Evolutionary conservation across 1,284 basidiomycete species (phyloP), one percentile per base, ranked within the genome.

Genomic region (Ceratobasidium sp.): DNA sequence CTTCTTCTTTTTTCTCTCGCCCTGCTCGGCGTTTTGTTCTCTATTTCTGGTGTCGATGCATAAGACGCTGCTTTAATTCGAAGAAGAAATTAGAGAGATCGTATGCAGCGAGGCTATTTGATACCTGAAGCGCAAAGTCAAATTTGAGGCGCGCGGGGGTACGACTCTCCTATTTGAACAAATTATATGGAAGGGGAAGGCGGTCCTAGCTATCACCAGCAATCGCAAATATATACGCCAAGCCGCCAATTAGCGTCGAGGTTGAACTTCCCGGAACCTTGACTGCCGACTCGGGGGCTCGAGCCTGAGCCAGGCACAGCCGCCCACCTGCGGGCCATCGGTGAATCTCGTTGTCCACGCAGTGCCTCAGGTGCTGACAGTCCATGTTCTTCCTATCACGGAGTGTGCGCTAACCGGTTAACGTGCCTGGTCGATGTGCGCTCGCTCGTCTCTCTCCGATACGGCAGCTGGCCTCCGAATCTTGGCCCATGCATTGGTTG

Each of bases 281-380:
- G 26, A 10, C n/a, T 23, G 12, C 55, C 55, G 55, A 26, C n/a
- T 56, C 55, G 55, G 55, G 55, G 26, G n/a, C 23, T 23, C 55
- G 18, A 33, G 18, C 46, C 18, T 49, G 12, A 49, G 18, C 46
- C n/a, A 56, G 55, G 55, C 55, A 56, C 55, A 56, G n/a, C 53
- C 53, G 53, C 53, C 53, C 53, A 26, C 53, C 53, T 10, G 10
- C 0, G 55, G 3, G 9, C n/a, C 12, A 12, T 56, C 55, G 53
- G 53, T 12, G 18, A 18, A 49, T 49, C 18, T 49, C 18, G 12
- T 18, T 18, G 18, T 55, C 53, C 9, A 20, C n/a, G n/a, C 55
- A 56, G 55, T 56, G 55, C 55, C 55, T 56, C n/a, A 7, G 26
- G 23, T n/a, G 55, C 55, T 56, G 55, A 56, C 55, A 56, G 5